phyloP scores from a whole-genome alignment of 305 asterid genomes.

The Coffea humblotiana region DNA sequence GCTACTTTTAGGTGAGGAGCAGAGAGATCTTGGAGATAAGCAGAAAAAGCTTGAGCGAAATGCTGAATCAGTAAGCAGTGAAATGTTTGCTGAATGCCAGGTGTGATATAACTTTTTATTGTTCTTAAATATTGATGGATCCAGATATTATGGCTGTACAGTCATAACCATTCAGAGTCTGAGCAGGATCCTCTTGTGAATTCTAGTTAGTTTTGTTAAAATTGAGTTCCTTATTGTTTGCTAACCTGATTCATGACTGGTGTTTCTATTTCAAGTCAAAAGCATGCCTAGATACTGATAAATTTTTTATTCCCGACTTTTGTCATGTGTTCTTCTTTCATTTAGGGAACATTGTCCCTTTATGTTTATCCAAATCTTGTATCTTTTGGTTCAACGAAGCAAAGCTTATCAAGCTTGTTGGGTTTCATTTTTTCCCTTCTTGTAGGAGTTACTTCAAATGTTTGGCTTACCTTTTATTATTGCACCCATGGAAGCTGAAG shows the following conservation, averaged over 20 bases:
- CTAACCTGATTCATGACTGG: background rate
- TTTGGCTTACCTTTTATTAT: slow-evolving; percentile 95
- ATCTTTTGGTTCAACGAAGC: background rate
- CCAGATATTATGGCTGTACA: background rate
- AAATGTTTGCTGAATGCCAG: slow-evolving; percentile 98
- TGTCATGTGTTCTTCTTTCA: background rate
- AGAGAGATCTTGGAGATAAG: slow-evolving; percentile 69
- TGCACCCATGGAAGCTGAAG: slow-evolving; percentile 99
- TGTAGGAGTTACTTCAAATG: slow-evolving; percentile 96
- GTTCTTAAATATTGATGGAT: background rate
- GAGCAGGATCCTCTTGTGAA: background rate
- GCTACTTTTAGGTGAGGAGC: slow-evolving; percentile 57
- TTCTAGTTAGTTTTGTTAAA: background rate
- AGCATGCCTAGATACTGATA: background rate
- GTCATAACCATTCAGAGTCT: background rate
- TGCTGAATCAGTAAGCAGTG: slow-evolving; percentile 87
- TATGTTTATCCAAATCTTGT: background rate
- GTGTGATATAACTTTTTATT: slow-evolving; percentile 33
- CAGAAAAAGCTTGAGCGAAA: slow-evolving; percentile 81
- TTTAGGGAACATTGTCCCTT: background rate
- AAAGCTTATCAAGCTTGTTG: background rate
- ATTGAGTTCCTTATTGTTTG: background rate
- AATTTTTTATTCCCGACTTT: background rate
- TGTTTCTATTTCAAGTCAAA: background rate
- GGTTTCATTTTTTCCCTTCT: slow-evolving; percentile 14